Base-by-base conservation (phyloP, 331 rosid genomes). In the Stylosanthes scabra region DNA sequence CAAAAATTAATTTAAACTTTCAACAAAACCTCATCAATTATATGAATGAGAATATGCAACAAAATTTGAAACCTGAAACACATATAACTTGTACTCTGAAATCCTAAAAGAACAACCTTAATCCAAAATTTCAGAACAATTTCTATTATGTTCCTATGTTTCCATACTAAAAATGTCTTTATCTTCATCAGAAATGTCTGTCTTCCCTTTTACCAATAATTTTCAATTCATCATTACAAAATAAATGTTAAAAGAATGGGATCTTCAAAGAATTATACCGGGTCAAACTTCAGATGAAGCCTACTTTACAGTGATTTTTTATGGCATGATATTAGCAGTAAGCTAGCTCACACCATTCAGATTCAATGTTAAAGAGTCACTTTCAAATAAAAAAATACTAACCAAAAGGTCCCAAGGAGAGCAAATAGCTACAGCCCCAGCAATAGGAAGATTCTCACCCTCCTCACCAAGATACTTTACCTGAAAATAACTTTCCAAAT, bases 331-430 rank as follows among this genome's bases (percentile, higher is more conserved):
- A n/a, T n/a, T n/a, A n/a, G n/a, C n/a, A n/a, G n/a, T n/a, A n/a
- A n/a, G n/a, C n/a, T 59, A 66, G 73, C 27, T 37, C 15, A 54
- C 69, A 40, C 46, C 58, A 64, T 50, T 57, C 60, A 40, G 66
- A 79, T 45, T 25, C 44, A 72, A 66, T 64, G 16, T 37, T 39
- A 39, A 41, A 39, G 39, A n/a, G 54, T 56, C 58, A 81, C 37
- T 69, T 73, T 62, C 59, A 64, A 85, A 74, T 63, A 58, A 74
- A 58, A 74, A 72, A 66, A 54, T 56, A 84, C 97, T 85, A 65
- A 94, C 99, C 99, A 95, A 76, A 77, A 95, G 99, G 80, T 95
- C 99, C 97, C 97, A 95, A 39, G 99, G 99, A 77, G 86, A 86
- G 86, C 96, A 87, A 78, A 91, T 41, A 66, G 97, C 99, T 12